Base-by-base conservation (phyloP, 805 yeast species). In the Metschnikowia continentalis region DNA sequence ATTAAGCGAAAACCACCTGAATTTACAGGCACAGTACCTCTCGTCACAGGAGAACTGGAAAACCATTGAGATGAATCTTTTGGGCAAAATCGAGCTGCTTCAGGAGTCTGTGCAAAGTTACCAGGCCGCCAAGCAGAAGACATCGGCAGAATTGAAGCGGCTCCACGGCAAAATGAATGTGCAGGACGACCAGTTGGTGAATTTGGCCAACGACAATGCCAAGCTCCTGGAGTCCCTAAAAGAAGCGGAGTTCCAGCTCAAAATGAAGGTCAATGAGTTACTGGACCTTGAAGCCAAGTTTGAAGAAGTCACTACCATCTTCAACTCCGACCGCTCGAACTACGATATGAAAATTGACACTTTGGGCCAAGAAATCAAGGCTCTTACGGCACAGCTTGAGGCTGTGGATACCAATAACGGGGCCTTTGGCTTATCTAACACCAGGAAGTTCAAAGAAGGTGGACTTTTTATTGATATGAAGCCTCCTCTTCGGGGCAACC, bases 41-140 rank as follows among this genome's bases (percentile, higher is more conserved):
- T 77, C 83, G 14, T 86, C 92, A 0, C 85, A 85, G 50, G 89
- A 84, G 55, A 88, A 86, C 64, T 89, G 96, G 96, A 84, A 86
- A 50, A 71, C 82, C 17, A 83, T 90, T 40, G 97, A 94, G 65
- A 78, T 86, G 37, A 74, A 82, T 3, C 73, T 90, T 52, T 78
- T 79, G 51, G 63, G 61, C 44, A 82, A 81, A 47, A 62, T 79
- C 6, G 77, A 72, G 35, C 67, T 65, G 5, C 56, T 74, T 26
- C 50, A 64, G 3, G 41, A 54, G n/a, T 50, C 66, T 6, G 50
- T 70, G 13, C 75, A 72, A 6, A 42, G 56, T 5, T 35, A 66
- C 43, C 71, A 69, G 44, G 49, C 47, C 13, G 36, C 51, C 33
- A 67, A 67, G 46, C 33, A 51, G 4, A 69, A 68, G 46, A 46